A percentile compares a stretch with the other conserved stretches of the same genome.
phyloP scores from a whole-genome alignment of 2,329 filamentous ascomycete species.

The Trichophyton benhamiae region DNA sequence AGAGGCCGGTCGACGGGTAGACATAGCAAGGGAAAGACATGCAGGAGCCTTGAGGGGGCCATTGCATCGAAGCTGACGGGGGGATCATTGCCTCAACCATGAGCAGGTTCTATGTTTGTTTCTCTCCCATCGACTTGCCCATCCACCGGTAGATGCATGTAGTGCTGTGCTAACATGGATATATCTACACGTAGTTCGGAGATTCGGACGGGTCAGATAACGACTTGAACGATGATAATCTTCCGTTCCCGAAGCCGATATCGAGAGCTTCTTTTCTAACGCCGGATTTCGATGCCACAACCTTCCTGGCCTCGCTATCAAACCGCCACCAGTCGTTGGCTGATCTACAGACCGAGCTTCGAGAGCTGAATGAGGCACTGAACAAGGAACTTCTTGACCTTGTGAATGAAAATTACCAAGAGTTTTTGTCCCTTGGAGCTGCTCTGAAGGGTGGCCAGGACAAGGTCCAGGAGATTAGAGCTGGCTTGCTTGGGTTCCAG shows the following conservation, averaged over 20 bases:
- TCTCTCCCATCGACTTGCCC: not conserved
- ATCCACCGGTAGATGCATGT: not conserved
- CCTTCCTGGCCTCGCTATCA: constrained; percentile 69
- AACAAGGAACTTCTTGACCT: constrained; percentile 82
- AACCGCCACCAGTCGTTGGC: constrained; percentile 92
- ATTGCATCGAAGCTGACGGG: not conserved
- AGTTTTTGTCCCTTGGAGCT: constrained; percentile 72
- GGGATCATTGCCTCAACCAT: constrained; percentile 5
- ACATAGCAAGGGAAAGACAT: not conserved
- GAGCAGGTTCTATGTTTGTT: constrained; percentile 13
- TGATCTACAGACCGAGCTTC: constrained; percentile 75
- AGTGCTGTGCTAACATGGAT: not conserved
- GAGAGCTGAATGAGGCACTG: constrained; percentile 65
- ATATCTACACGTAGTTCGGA: constrained; percentile 24
- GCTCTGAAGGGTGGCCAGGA: constrained; percentile 81
- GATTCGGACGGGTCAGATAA: constrained; percentile 36
- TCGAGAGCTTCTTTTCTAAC: constrained; percentile 71
- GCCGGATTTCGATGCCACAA: constrained; percentile 62
- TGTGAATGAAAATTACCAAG: constrained; percentile 88
- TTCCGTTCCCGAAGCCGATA: constrained; percentile 81
- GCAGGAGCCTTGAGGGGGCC: not conserved
- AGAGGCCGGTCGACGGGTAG: not conserved
- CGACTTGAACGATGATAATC: constrained; percentile 42
- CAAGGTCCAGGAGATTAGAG: constrained; percentile 75
- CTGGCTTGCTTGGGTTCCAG: constrained; percentile 74